Conservation (phyloP, 257 asterid species). For the Nicotiana knightiana region DNA sequence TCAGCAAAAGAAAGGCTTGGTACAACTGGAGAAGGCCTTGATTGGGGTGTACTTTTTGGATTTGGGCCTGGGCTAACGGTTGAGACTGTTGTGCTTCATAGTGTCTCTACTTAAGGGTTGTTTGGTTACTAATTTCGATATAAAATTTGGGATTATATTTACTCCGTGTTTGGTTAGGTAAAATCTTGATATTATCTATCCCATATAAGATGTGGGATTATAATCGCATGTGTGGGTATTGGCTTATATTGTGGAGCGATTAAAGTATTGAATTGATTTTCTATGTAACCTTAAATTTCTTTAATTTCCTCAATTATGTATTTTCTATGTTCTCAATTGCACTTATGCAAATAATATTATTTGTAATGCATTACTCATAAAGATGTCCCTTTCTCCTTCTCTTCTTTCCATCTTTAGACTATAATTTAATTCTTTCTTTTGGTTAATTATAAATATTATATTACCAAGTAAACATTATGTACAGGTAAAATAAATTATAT, state of each 20-base stretch:
- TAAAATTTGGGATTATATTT: too few relatives aligned
- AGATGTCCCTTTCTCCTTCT: background rate
- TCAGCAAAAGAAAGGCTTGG: slow-evolving; percentile 45
- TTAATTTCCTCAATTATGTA: background rate
- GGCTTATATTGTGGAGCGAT: background rate
- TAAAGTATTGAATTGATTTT: background rate
- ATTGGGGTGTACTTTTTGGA: slow-evolving; percentile 69
- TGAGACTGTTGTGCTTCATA: slow-evolving; percentile 65
- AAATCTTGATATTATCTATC: too few relatives aligned
- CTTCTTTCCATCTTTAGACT: too few relatives aligned
- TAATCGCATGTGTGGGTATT: background rate
- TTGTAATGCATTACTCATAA: background rate
- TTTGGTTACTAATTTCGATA: too few relatives aligned
- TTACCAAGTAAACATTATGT: too few relatives aligned
- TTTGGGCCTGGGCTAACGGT: slow-evolving; percentile 79
- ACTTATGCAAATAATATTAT: background rate
- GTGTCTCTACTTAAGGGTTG: slow-evolving; percentile 22
- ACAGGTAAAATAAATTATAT: too few relatives aligned
- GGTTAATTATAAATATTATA: too few relatives aligned
- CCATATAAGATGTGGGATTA: too few relatives aligned
- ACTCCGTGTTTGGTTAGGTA: too few relatives aligned
- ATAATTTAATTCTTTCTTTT: background rate
- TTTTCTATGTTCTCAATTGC: background rate
- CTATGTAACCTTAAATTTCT: background rate
- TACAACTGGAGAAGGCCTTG: slow-evolving; percentile 66